Evolutionary conservation across 352 stramenopile genomes (phyloP).

Genomic region (Achlya hypogyna): DNA sequence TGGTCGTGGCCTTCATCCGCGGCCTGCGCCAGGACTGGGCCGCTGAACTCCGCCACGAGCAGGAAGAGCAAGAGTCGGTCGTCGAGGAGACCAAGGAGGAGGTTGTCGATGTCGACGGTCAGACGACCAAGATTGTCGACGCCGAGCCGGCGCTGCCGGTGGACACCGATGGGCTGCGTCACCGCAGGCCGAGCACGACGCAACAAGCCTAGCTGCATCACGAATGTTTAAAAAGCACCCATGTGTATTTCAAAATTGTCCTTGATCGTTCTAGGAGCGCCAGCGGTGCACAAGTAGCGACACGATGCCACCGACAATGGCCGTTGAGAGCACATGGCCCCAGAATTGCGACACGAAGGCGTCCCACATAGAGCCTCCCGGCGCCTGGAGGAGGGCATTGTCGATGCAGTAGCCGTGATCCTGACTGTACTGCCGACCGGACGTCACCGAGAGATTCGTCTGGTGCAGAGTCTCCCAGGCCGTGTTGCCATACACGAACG

Average conservation of each 20-base stretch:
- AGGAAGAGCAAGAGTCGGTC: background rate
- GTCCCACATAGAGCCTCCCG: background rate
- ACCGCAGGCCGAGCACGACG: background rate
- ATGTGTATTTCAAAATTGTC: too few species aligned
- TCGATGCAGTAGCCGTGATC: conserved; percentile 3
- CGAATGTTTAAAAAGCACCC: too few species aligned
- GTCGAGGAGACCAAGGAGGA: background rate
- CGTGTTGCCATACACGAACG: conserved; percentile 12
- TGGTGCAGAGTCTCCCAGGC: conserved; percentile 10
- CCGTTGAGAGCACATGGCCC: background rate
- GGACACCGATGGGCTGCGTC: background rate
- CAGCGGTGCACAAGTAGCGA: background rate
- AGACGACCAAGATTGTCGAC: background rate
- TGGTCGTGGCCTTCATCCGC: conserved; percentile 24
- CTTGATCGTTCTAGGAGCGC: background rate
- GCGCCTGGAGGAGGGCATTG: background rate
- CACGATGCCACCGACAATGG: background rate
- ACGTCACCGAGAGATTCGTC: background rate
- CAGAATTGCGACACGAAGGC: background rate
- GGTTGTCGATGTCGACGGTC: background rate
- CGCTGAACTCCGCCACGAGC: background rate
- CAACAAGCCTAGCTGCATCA: conserved; percentile 10
- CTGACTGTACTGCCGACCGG: conserved; percentile 5
- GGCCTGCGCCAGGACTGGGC: background rate
- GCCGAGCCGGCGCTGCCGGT: background rate